These are phyloP conservation scores for Fraxinus pennsylvanica DNA, from an alignment of 257 asterid species.

Conservation along the genomic window DNA sequence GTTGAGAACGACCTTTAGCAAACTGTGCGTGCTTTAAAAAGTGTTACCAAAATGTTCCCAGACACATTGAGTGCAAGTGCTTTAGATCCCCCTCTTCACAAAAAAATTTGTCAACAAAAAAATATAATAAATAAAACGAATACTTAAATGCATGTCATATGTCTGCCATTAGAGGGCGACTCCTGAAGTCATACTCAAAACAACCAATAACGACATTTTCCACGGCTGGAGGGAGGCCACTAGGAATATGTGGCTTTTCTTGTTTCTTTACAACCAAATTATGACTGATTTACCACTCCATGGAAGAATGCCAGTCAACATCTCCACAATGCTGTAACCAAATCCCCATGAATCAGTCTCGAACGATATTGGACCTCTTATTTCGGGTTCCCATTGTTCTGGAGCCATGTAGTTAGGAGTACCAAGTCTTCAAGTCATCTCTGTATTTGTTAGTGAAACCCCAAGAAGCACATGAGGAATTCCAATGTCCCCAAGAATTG, in stretches of 20 bases:
- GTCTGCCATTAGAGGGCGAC: conserved; percentile 62
- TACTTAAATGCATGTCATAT: conserved; percentile 53
- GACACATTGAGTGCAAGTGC: neutral
- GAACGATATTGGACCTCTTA: conserved; percentile 61
- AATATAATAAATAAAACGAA: neutral
- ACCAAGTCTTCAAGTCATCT: conserved; percentile 47
- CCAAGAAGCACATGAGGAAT: conserved; percentile 60
- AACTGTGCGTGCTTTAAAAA: neutral
- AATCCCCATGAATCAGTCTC: conserved; percentile 82
- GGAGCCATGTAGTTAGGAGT: conserved; percentile 75
- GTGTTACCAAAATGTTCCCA: neutral
- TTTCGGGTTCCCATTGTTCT: conserved; percentile 72
- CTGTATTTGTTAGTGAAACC: conserved; percentile 38
- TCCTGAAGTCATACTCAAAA: conserved; percentile 63
- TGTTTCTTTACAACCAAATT: conserved; percentile 42
- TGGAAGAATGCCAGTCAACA: conserved; percentile 59
- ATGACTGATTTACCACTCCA: conserved; percentile 55
- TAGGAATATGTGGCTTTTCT: conserved; percentile 64
- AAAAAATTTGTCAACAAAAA: neutral
- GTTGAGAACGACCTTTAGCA: neutral
- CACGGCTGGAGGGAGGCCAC: conserved; percentile 57
- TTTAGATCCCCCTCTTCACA: neutral
- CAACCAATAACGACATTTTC: conserved; percentile 57
- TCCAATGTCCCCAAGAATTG: conserved; percentile 66
- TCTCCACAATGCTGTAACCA: conserved; percentile 62